A percentile compares a stretch with the other conserved stretches of the same genome.
These are phyloP conservation scores for Arabidopsis arenosa DNA, from an alignment of 345 rosid genomes.

Conservation along the genomic window DNA sequence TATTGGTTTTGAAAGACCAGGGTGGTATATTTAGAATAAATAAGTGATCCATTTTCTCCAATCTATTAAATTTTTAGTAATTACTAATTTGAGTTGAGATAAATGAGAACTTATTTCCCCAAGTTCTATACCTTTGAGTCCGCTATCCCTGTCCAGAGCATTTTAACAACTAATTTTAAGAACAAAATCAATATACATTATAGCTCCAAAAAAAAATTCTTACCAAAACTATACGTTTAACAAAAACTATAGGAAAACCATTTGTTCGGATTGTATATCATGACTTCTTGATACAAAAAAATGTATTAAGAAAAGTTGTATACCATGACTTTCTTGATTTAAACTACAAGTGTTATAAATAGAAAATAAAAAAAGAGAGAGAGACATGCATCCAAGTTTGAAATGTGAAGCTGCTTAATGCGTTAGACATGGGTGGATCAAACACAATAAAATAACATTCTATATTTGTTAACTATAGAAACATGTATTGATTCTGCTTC, in stretches of 20 bases:
- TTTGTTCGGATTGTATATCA: neutral
- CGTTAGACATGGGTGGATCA: conserved; percentile 27
- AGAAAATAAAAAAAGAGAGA: neutral
- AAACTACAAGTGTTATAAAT: neutral
- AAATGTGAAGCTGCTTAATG: conserved; percentile 6
- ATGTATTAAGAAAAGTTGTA: neutral
- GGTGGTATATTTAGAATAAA: no score
- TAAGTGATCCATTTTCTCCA: neutral
- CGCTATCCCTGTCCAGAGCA: no score
- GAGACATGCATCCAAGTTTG: conserved; percentile 28
- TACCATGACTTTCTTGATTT: no score
- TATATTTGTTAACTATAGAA: neutral
- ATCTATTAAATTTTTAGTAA: neutral
- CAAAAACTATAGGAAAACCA: no score
- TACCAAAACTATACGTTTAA: neutral
- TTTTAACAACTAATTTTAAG: neutral
- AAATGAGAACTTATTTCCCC: neutral
- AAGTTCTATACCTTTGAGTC: no score
- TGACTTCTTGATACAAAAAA: neutral
- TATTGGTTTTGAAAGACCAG: no score
- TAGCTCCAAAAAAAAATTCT: neutral
- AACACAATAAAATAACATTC: neutral
- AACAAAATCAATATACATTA: neutral
- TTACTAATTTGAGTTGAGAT: neutral
- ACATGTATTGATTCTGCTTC: conserved; percentile 25